These are phyloP conservation scores for Cercospora sp. DNA, from an alignment of 2,329 filamentous ascomycete species.

Conservation along the genomic window DNA sequence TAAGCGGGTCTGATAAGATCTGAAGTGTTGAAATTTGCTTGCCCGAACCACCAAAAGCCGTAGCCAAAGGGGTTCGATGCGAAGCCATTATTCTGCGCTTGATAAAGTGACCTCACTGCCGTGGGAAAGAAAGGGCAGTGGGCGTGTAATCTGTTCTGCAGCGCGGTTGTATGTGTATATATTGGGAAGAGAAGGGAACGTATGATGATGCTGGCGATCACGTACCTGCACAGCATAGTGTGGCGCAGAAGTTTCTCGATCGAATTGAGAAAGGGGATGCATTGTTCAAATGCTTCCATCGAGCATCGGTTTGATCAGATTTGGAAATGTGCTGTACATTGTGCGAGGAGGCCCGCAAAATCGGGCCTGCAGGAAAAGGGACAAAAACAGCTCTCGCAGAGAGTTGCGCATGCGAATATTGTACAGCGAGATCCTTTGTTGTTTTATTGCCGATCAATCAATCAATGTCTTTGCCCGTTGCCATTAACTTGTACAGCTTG, in stretches of 20 bases:
- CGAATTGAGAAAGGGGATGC: neutral
- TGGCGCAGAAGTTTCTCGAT: neutral
- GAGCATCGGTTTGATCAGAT: neutral
- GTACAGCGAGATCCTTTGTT: conserved; percentile 14
- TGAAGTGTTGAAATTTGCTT: conserved; percentile 15
- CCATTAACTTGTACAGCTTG: conserved; percentile 25
- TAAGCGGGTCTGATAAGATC: conserved; percentile 38
- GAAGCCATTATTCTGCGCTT: conserved; percentile 18
- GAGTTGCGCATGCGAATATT: conserved; percentile 11
- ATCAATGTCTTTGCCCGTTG: conserved; percentile 21
- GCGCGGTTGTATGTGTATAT: conserved; percentile 23
- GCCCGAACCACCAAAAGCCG: conserved; percentile 11
- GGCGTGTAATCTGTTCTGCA: conserved; percentile 40
- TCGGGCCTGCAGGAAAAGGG: neutral
- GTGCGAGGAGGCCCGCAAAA: neutral
- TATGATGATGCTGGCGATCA: neutral
- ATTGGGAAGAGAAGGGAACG: conserved; percentile 3
- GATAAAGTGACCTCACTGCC: conserved; percentile 37
- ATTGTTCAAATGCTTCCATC: neutral
- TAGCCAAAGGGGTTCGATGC: neutral
- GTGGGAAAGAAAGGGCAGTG: conserved; percentile 27
- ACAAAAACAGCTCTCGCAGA: neutral
- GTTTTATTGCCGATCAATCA: neutral
- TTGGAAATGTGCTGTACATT: conserved; percentile 15
- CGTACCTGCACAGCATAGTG: neutral